Evolutionary conservation across 176 grass and related monocot genomes (phyloP), one percentile per base, ranked within the genome.

Genomic region (Elaeis guineensis): DNA sequence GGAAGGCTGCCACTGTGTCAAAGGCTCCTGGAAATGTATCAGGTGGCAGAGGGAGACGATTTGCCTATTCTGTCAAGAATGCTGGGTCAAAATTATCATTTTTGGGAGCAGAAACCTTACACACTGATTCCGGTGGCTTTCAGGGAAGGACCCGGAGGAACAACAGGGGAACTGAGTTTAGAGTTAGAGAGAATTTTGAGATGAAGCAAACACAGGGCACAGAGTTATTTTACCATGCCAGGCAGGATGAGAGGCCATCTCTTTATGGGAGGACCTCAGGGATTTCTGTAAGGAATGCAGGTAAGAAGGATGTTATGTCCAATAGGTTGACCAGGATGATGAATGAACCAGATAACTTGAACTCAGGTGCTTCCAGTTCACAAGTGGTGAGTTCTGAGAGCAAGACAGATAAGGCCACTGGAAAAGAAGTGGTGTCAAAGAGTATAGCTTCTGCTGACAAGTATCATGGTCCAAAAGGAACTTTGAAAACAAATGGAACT

Each of bases 121-220:
- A 80, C 66, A 91, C 67, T 64, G 79, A 91, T 69, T 66, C 73
- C 52, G 89, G 67, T 77, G 84, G 84, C 51, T 79, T 84, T 39
- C 85, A 82, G 61, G 79, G 69, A 60, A 86, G 76, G 61, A 30
- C 79, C 39, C 73, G 84, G 64, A 91, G 71, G 69, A 83, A 72
- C 53, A 63, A 83, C 35, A 83, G 76, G 67, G 85, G 81, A 73
- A 91, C 87, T 61, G 87, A 91, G 53, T 85, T 83, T 80, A 75
- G 86, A 82, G 67, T 92, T 65, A 52, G 84, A 71, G 81, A 91
- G 56, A 85, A 82, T 69, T 20, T 69, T 15, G 72, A 97, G 17
- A 89, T 69, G 73, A 89, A 75, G 63, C 75, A 85, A 69, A 69
- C 30, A 19, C 74, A 63, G 65, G 48, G 30, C 63, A 60, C 19